Conservation (phyloP, 2,329 filamentous ascomycete species). For the Venturia aucupariae region DNA sequence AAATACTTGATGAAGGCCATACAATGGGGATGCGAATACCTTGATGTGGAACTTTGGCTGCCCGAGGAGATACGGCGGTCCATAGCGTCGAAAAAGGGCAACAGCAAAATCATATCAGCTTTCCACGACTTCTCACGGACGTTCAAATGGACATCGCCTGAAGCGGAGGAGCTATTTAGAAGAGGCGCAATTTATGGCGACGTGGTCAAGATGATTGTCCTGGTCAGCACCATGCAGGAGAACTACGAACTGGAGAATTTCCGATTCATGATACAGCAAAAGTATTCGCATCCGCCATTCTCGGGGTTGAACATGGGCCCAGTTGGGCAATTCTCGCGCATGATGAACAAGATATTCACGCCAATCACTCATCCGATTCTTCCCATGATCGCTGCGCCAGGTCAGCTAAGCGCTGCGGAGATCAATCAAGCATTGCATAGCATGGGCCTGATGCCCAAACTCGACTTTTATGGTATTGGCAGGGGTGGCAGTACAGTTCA, state of each 20-base stretch:
- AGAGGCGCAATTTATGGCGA: constrained; percentile 67
- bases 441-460: constrained; percentile 71
- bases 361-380: constrained; percentile 80
- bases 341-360: constrained; percentile 77
- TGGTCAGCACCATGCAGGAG: constrained; percentile 71
- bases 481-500: constrained; percentile 64
- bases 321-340: constrained; percentile 74
- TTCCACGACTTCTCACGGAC: constrained; percentile 81
- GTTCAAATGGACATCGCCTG: constrained; percentile 71
- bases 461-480: constrained; percentile 71
- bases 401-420: constrained; percentile 76
- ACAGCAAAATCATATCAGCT: constrained; percentile 81
- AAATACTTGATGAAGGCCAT: constrained; percentile 75
- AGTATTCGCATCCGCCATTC: constrained; percentile 63
- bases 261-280: constrained; percentile 62
- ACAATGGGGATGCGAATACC: constrained; percentile 83
- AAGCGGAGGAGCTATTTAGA: constrained; percentile 63
- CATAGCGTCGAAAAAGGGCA: constrained; percentile 61
- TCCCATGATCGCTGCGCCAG: constrained; percentile 75
- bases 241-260: constrained; percentile 91
- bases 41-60: constrained; percentile 82
- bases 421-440: constrained; percentile 72
- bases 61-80: constrained; percentile 63
- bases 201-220: constrained; percentile 84
- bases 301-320: constrained; percentile 84